Evolutionary conservation across 768 basidiomycete species (phyloP).

Genomic region (Agrocybe praecox): DNA sequence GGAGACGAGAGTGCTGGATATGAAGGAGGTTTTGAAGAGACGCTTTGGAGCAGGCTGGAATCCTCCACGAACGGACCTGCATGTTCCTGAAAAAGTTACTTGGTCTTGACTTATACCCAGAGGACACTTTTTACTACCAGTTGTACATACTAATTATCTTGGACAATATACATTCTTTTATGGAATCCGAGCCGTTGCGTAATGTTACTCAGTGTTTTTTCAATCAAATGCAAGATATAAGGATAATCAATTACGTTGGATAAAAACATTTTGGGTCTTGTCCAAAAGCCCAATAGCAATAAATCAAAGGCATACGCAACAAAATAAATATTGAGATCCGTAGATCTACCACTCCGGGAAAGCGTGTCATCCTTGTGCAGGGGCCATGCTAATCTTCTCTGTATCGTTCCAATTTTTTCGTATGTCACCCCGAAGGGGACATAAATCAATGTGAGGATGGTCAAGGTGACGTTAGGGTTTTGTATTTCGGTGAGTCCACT

Average conservation of each 20-base stretch:
- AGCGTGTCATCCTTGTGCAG: conserved; percentile 99
- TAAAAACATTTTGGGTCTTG: no score
- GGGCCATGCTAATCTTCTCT: conserved; percentile 99
- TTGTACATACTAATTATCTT: background rate
- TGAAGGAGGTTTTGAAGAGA: conserved; percentile 23
- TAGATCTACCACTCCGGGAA: conserved; percentile 87
- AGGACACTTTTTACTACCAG: background rate
- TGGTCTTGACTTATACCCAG: conserved; percentile 5
- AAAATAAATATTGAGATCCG: conserved; percentile 60
- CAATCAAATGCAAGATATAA: no score
- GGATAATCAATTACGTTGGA: no score
- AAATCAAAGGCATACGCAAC: no score
- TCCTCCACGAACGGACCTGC: conserved; percentile 8
- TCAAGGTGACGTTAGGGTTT: no score
- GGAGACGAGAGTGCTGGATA: conserved; percentile 22
- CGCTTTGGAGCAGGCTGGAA: conserved; percentile 25
- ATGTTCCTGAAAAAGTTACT: conserved; percentile 1
- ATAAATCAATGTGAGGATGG: no score
- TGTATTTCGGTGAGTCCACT: no score
- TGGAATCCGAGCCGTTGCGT: no score
- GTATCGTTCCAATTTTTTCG: conserved; percentile 99
- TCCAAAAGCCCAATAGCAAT: no score
- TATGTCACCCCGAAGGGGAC: conserved; percentile 93
- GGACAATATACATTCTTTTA: no score
- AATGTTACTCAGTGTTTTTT: no score